Conservation (phyloP, 768 basidiomycete genomes). For the Leccinellum albellum region DNA sequence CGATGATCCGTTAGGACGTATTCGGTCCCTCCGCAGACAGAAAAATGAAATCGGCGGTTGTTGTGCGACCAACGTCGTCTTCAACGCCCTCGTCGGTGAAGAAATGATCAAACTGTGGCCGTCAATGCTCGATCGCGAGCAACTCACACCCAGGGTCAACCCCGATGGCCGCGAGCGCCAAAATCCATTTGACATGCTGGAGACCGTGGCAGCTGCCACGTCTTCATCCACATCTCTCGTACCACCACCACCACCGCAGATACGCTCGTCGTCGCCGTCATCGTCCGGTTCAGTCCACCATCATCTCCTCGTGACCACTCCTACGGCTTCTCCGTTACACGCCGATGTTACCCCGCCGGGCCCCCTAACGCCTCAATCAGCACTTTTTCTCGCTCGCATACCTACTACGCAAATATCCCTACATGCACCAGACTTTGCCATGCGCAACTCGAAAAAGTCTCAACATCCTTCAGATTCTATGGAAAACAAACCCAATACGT, state of each 20-base stretch:
- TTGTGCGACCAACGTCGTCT: constrained; percentile 6
- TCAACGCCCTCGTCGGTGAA: constrained; percentile 12
- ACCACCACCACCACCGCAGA: not conserved
- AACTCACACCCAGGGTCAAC: constrained; percentile 56
- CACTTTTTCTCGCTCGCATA: constrained; percentile 46
- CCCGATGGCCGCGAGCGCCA: constrained; percentile 40
- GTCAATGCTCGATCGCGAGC: constrained; percentile 38
- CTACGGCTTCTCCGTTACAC: constrained; percentile 22
- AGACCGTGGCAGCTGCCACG: constrained; percentile 26
- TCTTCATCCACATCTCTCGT: constrained; percentile 21
- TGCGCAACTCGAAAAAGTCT: constrained; percentile 55
- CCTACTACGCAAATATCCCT: constrained; percentile 68
- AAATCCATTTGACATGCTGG: constrained; percentile 61
- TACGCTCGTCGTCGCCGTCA: constrained; percentile 13
- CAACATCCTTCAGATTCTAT: constrained; percentile 29
- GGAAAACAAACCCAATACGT: constrained; percentile 35
- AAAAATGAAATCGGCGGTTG: constrained; percentile 8
- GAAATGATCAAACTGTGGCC: constrained; percentile 71
- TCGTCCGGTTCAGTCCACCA: constrained; percentile 23
- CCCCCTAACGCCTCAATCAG: constrained; percentile 44
- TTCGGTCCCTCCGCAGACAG: constrained; percentile 11
- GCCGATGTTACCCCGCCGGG: constrained; percentile 41
- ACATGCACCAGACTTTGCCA: constrained; percentile 83
- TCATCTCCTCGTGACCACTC: constrained; percentile 27
- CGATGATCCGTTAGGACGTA: constrained; percentile 5